phyloP scores from a whole-genome alignment of 257 asterid species.

The Verbascum thapsus region DNA sequence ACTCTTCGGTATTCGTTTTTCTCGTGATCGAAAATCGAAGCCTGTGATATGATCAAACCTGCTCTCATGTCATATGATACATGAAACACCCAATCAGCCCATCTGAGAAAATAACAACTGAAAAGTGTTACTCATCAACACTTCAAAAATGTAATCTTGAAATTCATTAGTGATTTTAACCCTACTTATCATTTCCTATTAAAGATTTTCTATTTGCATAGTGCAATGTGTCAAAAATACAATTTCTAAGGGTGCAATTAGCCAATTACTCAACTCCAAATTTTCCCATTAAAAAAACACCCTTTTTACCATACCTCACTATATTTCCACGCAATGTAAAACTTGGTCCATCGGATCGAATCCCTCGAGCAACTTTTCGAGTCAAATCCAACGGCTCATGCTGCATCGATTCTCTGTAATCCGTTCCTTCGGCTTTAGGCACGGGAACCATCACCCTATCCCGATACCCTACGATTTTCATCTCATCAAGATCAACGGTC shows the following conservation, averaged over 20 bases:
- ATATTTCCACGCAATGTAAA: slow-evolving; percentile 52
- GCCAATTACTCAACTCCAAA: too few relatives aligned
- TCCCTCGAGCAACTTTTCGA: not conserved
- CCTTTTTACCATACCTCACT: slow-evolving; percentile 48
- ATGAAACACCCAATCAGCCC: slow-evolving; percentile 72
- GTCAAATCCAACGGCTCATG: not conserved
- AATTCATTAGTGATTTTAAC: too few relatives aligned
- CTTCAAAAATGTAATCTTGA: too few relatives aligned
- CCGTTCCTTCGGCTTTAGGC: slow-evolving; percentile 65
- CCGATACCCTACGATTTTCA: slow-evolving; percentile 42
- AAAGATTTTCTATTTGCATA: too few relatives aligned
- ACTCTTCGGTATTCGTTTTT: too few relatives aligned
- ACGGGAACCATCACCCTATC: slow-evolving; percentile 57
- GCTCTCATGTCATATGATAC: slow-evolving; percentile 66
- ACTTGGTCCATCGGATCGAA: slow-evolving; percentile 37
- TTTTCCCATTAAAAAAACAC: not conserved
- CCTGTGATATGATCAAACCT: slow-evolving; percentile 64
- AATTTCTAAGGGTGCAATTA: too few relatives aligned
- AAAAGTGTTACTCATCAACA: not conserved
- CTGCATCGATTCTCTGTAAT: slow-evolving; percentile 39
- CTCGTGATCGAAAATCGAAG: too few relatives aligned
- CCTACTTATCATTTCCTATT: too few relatives aligned
- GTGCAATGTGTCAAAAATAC: too few relatives aligned
- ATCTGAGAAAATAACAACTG: too few relatives aligned
- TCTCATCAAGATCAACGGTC: slow-evolving; percentile 67